Base-by-base conservation (phyloP, 2,329 filamentous ascomycete genomes). In the Pseudogymnoascus sp. region DNA sequence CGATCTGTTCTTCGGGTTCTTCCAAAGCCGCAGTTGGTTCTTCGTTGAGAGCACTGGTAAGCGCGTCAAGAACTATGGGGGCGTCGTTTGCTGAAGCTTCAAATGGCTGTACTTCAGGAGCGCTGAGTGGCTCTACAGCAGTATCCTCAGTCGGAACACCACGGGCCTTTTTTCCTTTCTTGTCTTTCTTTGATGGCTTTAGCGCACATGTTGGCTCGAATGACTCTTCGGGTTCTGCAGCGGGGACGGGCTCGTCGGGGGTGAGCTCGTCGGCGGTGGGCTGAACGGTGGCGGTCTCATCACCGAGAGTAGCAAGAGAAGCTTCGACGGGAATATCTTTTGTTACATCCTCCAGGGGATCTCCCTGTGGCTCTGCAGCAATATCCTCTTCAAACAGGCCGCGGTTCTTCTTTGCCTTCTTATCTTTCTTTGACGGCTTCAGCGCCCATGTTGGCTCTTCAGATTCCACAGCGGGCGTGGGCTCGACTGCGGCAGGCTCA, bases 131-230 rank as follows among this genome's bases (percentile, higher is more conserved):
- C 45, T 51, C 42, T 23, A 47, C 23, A 18, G 26, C n/a, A 29
- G 51, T 18, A 59, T 29, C 23, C 51, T 59, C 51, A 18, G 23
- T 12, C 8, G 51, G 21, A 14, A 63, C 16, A 8, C 40, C 40
- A 12, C 40, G 40, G 29, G 51, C 64, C 70, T 79, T 78, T 71
- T 79, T 80, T 10, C 72, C 66, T 64, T 72, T 69, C 51, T 66
- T 66, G 37, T 68, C 60, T 54, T 66, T 67, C 26, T 21, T 54
- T 65, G 63, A 65, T 59, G 10, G 31, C 16, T 59, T 36, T n/a
- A 18, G 26, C n/a, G 51, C 26, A 23, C 51, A 36, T 59, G 51
- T 31, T 18, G 16, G 12, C 16, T 59, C 54, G 26, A 18, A 34
- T 18, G 18, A 23, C 16, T 60, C 54, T 23, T 34, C 57, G 29